These are phyloP conservation scores for Debaryomyces tyrocola DNA, from an alignment of 805 yeast species.

Conservation along the genomic window DNA sequence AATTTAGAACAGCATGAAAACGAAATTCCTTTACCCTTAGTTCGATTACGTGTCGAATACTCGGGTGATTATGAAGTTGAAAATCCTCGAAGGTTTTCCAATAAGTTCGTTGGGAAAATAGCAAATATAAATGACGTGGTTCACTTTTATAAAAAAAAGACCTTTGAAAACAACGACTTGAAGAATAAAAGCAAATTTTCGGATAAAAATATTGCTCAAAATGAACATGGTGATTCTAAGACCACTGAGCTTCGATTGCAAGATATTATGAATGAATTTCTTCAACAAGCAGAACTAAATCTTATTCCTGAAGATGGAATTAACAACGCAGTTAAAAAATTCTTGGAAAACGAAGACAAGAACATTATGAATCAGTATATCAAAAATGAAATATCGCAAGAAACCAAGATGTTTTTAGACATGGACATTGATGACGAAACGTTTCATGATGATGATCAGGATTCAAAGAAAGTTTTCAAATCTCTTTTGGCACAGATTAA, in stretches of 20 bases:
- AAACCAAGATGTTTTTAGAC: slow-evolving; percentile 47
- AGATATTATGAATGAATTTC: slow-evolving; percentile 58
- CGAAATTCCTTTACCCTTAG: slow-evolving; percentile 69
- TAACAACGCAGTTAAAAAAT: slow-evolving; percentile 66
- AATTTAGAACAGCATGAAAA: slow-evolving; percentile 8
- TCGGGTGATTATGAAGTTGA: slow-evolving; percentile 90
- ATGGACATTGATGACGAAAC: slow-evolving; percentile 44
- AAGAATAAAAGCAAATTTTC: slow-evolving; percentile 11
- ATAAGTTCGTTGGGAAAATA: slow-evolving; percentile 83
- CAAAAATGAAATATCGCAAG: slow-evolving; percentile 53
- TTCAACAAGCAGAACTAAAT: slow-evolving; percentile 62
- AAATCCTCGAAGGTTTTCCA: slow-evolving; percentile 84
- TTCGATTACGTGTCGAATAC: slow-evolving; percentile 84
- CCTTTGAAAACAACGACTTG: slow-evolving; percentile 22
- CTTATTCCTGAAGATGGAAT: slow-evolving; percentile 76
- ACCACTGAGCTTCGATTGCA: slow-evolving; percentile 50
- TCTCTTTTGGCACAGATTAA: slow-evolving; percentile 44
- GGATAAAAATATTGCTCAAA: slow-evolving; percentile 11
- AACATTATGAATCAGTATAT: slow-evolving; percentile 64
- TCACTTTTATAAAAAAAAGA: slow-evolving; percentile 58
- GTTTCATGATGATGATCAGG: slow-evolving; percentile 28
- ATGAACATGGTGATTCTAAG: slow-evolving; percentile 11
- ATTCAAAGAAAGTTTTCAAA: slow-evolving; percentile 38
- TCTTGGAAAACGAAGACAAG: slow-evolving; percentile 83
- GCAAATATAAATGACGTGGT: slow-evolving; percentile 91